Evolutionary conservation across 306 rosid species (phyloP).

Genomic region (Casuarina glauca): DNA sequence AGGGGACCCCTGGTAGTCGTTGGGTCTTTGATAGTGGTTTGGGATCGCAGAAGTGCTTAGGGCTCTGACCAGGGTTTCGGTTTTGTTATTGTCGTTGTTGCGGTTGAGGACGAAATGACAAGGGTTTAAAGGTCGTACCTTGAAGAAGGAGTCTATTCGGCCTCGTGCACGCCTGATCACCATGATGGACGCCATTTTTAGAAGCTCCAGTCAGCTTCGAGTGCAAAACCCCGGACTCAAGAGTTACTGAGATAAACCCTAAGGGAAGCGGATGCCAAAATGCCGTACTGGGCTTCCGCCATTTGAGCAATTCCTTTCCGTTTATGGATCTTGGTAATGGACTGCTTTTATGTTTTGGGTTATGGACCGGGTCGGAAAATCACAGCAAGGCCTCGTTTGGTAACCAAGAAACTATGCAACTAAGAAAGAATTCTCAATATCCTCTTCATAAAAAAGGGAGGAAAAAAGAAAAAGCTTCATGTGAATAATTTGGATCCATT

Average conservation of each 20-base stretch:
- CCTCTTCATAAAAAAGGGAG: too few species aligned
- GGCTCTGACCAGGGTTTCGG: slow-evolving; percentile 28
- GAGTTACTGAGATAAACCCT: background rate
- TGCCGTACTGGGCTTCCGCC: background rate
- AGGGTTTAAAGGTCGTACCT: slow-evolving; percentile 35
- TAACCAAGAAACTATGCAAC: too few species aligned
- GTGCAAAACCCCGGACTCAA: background rate
- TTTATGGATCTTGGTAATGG: too few species aligned
- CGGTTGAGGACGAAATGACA: slow-evolving; percentile 24
- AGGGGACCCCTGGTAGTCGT: slow-evolving; percentile 38
- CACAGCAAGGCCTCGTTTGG: too few species aligned
- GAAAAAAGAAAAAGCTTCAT: too few species aligned
- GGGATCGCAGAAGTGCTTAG: slow-evolving; percentile 58
- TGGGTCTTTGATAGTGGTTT: slow-evolving; percentile 39
- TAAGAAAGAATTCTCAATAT: too few species aligned
- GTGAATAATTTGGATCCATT: too few species aligned
- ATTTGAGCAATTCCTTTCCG: too few species aligned
- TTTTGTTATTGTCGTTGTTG: slow-evolving; percentile 2
- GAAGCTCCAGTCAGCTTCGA: background rate
- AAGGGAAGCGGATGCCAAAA: background rate
- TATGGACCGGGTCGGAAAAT: too few species aligned
- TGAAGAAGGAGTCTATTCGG: slow-evolving; percentile 32
- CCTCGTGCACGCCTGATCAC: slow-evolving; percentile 37
- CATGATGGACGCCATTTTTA: slow-evolving; percentile 44
- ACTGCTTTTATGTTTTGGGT: too few species aligned